A percentile compares a stretch with the other conserved stretches of the same genome.
Conservation (phyloP, 75 land plant genomes). For the Azolla pinnata region DNA sequence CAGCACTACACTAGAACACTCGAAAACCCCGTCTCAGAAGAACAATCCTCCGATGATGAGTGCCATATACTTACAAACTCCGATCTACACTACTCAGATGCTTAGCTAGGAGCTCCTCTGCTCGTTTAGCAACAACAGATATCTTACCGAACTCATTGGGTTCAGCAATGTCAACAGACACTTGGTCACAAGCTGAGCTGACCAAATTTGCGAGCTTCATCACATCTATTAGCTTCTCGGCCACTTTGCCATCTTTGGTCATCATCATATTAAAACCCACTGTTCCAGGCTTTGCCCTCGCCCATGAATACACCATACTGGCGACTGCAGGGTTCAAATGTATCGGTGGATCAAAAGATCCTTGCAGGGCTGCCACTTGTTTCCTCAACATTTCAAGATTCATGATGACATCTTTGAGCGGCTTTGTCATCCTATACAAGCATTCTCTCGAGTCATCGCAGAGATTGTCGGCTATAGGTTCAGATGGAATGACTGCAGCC, state of each 20-base stretch:
- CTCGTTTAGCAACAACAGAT: background rate
- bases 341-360: conserved; percentile 6
- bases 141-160: conserved; percentile 5
- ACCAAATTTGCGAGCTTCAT: conserved; percentile 2
- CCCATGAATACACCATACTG: conserved; percentile 10
- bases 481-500: background rate
- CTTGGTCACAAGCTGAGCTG: conserved; percentile 4
- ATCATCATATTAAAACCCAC: background rate
- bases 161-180: conserved; percentile 6
- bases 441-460: background rate
- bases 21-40: too few relatives aligned
- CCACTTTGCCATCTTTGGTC: conserved; percentile 5
- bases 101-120: background rate
- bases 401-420: background rate
- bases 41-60: too few relatives aligned
- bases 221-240: background rate
- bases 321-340: background rate
- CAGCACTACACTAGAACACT: too few relatives aligned
- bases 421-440: conserved; percentile 1
- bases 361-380: conserved; percentile 10
- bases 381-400: conserved; percentile 9
- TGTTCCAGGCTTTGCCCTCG: conserved; percentile 5
- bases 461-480: background rate
- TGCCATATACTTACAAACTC: too few relatives aligned
- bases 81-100: conserved; percentile 3